Evolutionary conservation across 257 asterid species (phyloP), one percentile per base, ranked within the genome.

Genomic region (Euphrasia confusa): DNA sequence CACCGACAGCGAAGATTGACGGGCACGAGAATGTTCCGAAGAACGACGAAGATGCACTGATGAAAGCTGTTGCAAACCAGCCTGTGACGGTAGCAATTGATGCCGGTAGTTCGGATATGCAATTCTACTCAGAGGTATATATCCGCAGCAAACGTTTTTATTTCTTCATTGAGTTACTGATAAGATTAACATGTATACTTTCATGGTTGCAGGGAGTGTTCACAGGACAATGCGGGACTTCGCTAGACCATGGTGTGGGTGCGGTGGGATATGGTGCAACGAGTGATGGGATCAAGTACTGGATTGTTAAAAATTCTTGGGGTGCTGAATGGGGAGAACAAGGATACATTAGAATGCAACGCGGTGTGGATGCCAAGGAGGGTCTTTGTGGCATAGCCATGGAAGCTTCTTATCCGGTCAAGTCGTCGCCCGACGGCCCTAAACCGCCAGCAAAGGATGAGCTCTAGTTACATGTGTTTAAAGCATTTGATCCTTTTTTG

Each of bases 31-130:
- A 71, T 55, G 96, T 90, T 54, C 97, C 96, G 0, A 80, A 0
- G 59, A 83, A 85, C 21, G 68, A 90, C 9, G 97, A 90, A 71
- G 53, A 75, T 7, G 97, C 96, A 42, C 78, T 90, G 74, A 70
- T 77, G 96, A 85, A 85, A 79, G 96, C 97, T 21, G 96, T 87
- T 10, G 86, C 86, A 0, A 83, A 87, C 76, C 97, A 90, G 74
- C 95, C 95, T 2, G 85, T 87, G 0, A 87, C 97, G 5, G 87
- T 87, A 33, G 95, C 96, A 21, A 90, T 90, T 17, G 96, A 90
- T 75, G 95, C 95, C 13, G 68, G 87, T 62, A 90, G 90, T 50
- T 61, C 80, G 2, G 73, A 84, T 56, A 13, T 90, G 70, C 97
- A 90, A 40, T 90, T 90, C 75, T 90, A 87, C 78, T 84, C 95